Conservation (phyloP, 495 filamentous ascomycete species). For the Trichoderma asperelloides region DNA sequence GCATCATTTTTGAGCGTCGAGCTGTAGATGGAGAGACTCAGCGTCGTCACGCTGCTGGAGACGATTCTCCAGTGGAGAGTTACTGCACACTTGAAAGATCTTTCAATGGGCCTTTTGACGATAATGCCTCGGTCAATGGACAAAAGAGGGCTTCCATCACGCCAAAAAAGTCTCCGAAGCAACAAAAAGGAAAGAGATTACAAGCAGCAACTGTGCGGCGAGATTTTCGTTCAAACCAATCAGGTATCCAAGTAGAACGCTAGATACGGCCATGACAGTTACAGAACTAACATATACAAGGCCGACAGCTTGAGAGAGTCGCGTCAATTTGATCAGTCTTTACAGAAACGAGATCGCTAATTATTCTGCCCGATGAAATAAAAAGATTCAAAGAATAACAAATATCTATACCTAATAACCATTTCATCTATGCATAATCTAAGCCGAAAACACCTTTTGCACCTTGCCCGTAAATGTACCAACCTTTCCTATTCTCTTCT, state of each 20-base stretch:
- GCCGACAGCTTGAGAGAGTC: neutral
- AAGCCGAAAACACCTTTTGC: conserved; percentile 1
- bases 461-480: neutral
- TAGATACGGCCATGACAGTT: no score
- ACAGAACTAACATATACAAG: neutral
- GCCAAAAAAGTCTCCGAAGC: neutral
- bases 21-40: neutral
- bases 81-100: neutral
- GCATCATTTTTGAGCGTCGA: neutral
- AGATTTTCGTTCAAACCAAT: neutral
- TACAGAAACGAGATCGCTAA: no score
- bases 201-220: no score
- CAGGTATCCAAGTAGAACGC: no score
- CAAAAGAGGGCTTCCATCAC: neutral
- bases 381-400: neutral
- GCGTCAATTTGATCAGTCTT: neutral
- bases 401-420: neutral
- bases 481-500: conserved; percentile 25
- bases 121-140: neutral
- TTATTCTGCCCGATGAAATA: neutral
- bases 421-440: neutral
- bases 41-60: neutral
- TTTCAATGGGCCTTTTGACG: neutral
- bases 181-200: neutral
- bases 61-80: neutral